These are phyloP conservation scores for Penicillium sp. DNA, from an alignment of 2,329 filamentous ascomycete genomes.

Conservation along the genomic window DNA sequence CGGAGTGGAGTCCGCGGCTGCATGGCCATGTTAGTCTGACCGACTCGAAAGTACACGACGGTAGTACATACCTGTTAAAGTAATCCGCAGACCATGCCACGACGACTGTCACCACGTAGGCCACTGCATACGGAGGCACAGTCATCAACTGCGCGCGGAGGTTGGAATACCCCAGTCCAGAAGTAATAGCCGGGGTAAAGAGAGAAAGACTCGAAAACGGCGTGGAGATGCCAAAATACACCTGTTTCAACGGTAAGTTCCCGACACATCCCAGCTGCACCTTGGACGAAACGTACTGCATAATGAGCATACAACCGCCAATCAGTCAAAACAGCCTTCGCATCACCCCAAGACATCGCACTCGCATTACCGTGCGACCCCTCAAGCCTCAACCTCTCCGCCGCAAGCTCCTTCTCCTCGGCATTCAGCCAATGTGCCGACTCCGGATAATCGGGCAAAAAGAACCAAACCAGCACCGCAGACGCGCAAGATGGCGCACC, in stretches of 20 bases:
- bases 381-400: conserved; percentile 42
- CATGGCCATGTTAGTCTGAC: not conserved
- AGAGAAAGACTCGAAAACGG: conserved; percentile 59
- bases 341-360: conserved; percentile 50
- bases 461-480: conserved; percentile 45
- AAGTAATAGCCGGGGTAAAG: conserved; percentile 65
- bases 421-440: conserved; percentile 46
- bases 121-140: conserved; percentile 63
- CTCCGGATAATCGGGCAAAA: conserved; percentile 52
- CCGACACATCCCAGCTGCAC: not conserved
- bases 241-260: conserved; percentile 27
- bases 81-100: conserved; percentile 62
- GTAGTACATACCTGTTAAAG: conserved; percentile 14
- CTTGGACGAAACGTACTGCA: conserved; percentile 35
- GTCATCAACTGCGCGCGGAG: conserved; percentile 65
- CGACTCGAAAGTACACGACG: not conserved
- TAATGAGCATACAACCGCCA: conserved; percentile 55
- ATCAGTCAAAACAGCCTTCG: conserved; percentile 49
- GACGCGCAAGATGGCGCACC: conserved; percentile 40
- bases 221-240: conserved; percentile 53
- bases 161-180: conserved; percentile 55
- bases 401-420: conserved; percentile 46
- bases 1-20: conserved; percentile 52
- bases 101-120: conserved; percentile 53
- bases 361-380: conserved; percentile 36